Evolutionary conservation across 202 grass and related monocot species (phyloP).

Genomic region (Schoenoplectus triqueter): DNA sequence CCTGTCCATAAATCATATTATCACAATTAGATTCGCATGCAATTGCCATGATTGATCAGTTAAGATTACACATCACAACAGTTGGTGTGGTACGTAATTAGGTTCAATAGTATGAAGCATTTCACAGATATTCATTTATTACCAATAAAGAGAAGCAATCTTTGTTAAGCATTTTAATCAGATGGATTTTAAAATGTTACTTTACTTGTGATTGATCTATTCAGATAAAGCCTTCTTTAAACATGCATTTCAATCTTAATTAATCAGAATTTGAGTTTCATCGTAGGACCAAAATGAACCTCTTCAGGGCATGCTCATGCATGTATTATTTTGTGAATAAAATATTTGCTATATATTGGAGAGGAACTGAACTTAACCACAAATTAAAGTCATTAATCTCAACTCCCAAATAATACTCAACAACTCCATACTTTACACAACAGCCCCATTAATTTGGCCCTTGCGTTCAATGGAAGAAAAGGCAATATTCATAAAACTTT

Average conservation of each 20-base stretch:
- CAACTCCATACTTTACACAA: constrained; percentile 11
- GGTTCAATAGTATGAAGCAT: background rate
- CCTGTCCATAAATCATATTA: background rate
- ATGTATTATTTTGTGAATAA: constrained; percentile 8
- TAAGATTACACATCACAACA: background rate
- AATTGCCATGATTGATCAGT: background rate
- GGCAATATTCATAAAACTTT: background rate
- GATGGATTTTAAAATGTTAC: no score
- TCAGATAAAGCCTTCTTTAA: background rate
- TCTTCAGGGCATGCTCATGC: background rate
- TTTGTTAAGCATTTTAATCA: background rate
- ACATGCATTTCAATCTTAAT: background rate
- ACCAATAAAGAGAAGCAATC: background rate
- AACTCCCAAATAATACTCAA: background rate
- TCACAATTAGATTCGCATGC: background rate
- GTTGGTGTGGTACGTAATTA: constrained; percentile 4
- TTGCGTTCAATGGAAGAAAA: constrained; percentile 35
- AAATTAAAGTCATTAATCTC: background rate
- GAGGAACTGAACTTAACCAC: background rate
- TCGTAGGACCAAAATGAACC: background rate
- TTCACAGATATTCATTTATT: constrained; percentile 1
- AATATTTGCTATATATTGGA: background rate
- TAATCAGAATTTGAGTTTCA: background rate
- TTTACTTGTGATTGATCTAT: constrained; percentile 5
- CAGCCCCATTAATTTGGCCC: constrained; percentile 23